A percentile compares a stretch with the other conserved stretches of the same genome.
phyloP scores from a whole-genome alignment of 2,329 filamentous ascomycete genomes.

The Ascochyta fabae region DNA sequence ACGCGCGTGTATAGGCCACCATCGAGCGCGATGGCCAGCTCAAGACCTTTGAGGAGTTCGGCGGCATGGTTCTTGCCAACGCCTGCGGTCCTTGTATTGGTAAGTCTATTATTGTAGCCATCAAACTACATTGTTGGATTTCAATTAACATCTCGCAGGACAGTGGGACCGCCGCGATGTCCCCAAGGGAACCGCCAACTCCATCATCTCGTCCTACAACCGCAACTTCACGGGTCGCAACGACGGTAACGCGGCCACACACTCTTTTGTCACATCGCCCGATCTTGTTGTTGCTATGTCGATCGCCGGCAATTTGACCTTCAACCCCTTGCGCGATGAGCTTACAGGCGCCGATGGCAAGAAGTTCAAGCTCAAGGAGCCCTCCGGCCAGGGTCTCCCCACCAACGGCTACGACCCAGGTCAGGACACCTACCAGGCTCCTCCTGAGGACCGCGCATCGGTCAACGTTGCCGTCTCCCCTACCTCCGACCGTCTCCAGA shows the following conservation, averaged over 20 bases:
- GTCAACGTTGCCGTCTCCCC: conserved; percentile 86
- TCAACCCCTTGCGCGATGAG: conserved; percentile 93
- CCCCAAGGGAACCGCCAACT: conserved; percentile 94
- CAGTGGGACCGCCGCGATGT: conserved; percentile 96
- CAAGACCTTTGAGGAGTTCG: conserved; percentile 94
- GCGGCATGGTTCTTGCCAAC: conserved; percentile 92
- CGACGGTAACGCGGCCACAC: conserved; percentile 92
- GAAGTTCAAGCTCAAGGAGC: conserved; percentile 85
- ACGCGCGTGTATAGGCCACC: conserved; percentile 60
- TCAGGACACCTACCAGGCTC: conserved; percentile 93
- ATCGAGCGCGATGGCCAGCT: conserved; percentile 88
- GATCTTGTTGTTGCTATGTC: conserved; percentile 88
- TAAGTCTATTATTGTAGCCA: not conserved
- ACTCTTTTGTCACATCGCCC: conserved; percentile 90
- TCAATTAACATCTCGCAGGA: conserved; percentile 20
- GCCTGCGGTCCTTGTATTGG: conserved; percentile 72
- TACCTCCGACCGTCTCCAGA: conserved; percentile 89
- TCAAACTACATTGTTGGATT: conserved; percentile 4
- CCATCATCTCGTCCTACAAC: conserved; percentile 99
- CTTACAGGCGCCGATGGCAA: conserved; percentile 96
- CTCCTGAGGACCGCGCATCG: conserved; percentile 75
- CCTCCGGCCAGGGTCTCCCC: conserved; percentile 83
- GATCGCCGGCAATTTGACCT: conserved; percentile 82
- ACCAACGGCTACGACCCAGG: conserved; percentile 85
- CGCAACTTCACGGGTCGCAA: conserved; percentile 99